phyloP scores from a whole-genome alignment of 345 rosid genomes.

The Erodium maritimum region DNA sequence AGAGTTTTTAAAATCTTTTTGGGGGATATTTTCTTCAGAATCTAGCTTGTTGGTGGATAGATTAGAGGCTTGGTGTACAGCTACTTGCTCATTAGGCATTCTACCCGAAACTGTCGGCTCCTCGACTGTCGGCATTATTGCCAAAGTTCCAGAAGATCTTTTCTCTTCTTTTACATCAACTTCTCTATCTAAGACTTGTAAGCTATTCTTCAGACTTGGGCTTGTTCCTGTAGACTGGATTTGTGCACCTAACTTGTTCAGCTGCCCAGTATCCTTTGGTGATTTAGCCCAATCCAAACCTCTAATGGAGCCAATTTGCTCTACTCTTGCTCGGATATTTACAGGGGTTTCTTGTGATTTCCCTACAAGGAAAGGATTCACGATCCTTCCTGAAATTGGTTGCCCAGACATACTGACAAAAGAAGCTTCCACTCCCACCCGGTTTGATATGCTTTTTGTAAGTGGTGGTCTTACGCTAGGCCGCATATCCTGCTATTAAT shows the following conservation, averaged over 20 bases:
- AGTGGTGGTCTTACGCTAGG: slow-evolving; percentile 26
- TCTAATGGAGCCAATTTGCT: too few species aligned
- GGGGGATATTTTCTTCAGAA: slow-evolving; percentile 10
- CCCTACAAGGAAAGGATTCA: slow-evolving; percentile 6
- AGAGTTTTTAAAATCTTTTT: slow-evolving; percentile 14
- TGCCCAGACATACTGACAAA: slow-evolving; percentile 9
- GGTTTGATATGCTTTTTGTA: slow-evolving; percentile 18
- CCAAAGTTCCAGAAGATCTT: slow-evolving; percentile 12
- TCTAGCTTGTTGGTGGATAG: slow-evolving; percentile 16
- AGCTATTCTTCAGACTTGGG: slow-evolving; percentile 10
- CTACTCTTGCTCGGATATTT: slow-evolving; percentile 7
- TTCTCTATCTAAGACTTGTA: slow-evolving; percentile 9
- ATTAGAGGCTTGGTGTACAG: slow-evolving; percentile 15
- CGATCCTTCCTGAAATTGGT: slow-evolving; percentile 6
- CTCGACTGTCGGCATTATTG: slow-evolving; percentile 13
- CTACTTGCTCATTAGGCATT: slow-evolving; percentile 12
- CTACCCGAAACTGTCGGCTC: slow-evolving; percentile 21
- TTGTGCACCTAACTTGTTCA: slow-evolving; percentile 2
- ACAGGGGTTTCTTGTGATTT: slow-evolving; percentile 6
- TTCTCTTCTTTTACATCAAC: slow-evolving; percentile 8
- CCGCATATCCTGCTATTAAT: slow-evolving; percentile 33
- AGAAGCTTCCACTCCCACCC: slow-evolving; percentile 16
- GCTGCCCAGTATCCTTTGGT: too few species aligned
- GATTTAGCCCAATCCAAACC: too few species aligned
- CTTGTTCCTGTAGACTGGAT: slow-evolving; percentile 5